Conservation (phyloP, 345 rosid species). For the Salix suchowensis region DNA sequence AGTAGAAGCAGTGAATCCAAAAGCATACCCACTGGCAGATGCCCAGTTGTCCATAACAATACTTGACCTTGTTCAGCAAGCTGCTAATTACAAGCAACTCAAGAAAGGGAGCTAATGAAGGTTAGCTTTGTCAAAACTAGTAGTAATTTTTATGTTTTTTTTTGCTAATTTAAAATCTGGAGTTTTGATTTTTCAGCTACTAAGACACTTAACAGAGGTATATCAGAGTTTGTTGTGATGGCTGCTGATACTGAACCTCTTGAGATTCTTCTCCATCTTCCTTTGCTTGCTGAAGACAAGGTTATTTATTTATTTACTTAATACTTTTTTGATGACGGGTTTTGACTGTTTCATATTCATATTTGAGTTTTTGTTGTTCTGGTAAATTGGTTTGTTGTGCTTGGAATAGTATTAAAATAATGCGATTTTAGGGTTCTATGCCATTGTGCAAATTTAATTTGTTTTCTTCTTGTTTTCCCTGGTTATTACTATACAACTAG, state of each 20-base stretch:
- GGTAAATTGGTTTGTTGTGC: not conserved
- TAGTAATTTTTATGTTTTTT: not conserved
- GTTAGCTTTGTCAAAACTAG: constrained; percentile 17
- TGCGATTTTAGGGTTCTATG: not conserved
- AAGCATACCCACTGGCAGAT: constrained; percentile 87
- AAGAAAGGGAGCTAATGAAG: constrained; percentile 99
- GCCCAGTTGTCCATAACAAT: constrained; percentile 70
- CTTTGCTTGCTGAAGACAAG: constrained; percentile 83
- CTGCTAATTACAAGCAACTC: constrained; percentile 94
- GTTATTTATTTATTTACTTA: constrained; percentile 5
- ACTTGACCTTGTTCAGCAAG: constrained; percentile 89
- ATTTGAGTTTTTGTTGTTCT: not conserved
- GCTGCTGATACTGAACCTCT: constrained; percentile 59
- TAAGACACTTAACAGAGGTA: constrained; percentile 91
- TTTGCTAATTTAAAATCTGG: not conserved
- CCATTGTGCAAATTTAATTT: not conserved
- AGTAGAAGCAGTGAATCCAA: constrained; percentile 75
- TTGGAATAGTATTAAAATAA: not conserved
- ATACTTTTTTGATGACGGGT: not conserved
- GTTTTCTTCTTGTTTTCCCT: not conserved
- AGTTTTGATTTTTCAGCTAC: constrained; percentile 50
- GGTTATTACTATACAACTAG: not conserved
- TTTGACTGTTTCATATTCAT: not conserved
- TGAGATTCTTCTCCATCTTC: constrained; percentile 79
- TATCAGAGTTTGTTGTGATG: constrained; percentile 76